These are phyloP conservation scores for Hypoxylon rickii DNA, from an alignment of 495 filamentous ascomycete genomes.

Conservation along the genomic window DNA sequence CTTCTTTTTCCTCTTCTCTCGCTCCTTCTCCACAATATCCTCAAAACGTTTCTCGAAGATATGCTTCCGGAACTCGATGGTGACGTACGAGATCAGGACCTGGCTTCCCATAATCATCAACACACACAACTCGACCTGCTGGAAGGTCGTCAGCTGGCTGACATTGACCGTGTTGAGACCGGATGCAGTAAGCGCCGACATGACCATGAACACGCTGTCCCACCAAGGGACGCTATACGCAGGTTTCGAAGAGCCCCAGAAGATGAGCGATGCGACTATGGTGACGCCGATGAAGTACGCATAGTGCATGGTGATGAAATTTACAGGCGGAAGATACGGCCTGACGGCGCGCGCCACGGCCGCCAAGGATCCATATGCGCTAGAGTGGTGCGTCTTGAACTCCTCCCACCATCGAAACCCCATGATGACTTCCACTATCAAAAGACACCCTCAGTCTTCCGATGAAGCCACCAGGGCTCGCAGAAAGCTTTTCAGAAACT, in stretches of 20 bases:
- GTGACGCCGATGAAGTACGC: conserved; percentile 68
- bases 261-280: conserved; percentile 63
- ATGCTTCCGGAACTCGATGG: conserved; percentile 62
- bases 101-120: conserved; percentile 68
- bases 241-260: conserved; percentile 64
- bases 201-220: conserved; percentile 70
- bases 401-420: conserved; percentile 29
- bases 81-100: conserved; percentile 57
- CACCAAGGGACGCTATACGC: conserved; percentile 63
- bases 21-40: conserved; percentile 52
- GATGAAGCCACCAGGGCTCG: conserved; percentile 7
- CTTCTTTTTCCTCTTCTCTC: conserved; percentile 34
- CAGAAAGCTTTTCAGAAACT: neutral
- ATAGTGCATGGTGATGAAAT: conserved; percentile 69
- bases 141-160: conserved; percentile 68
- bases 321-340: conserved; percentile 54
- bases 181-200: conserved; percentile 75
- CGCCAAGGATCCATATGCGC: conserved; percentile 10
- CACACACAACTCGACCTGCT: conserved; percentile 69
- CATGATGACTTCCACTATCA: conserved; percentile 17
- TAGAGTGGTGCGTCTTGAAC: conserved; percentile 17
- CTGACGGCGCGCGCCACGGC: conserved; percentile 7
- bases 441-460: conserved; percentile 2
- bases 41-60: conserved; percentile 67
- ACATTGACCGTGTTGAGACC: conserved; percentile 66